Evolutionary conservation across 179 eudicot species (phyloP).

Genomic region (Silene noctiflora): DNA sequence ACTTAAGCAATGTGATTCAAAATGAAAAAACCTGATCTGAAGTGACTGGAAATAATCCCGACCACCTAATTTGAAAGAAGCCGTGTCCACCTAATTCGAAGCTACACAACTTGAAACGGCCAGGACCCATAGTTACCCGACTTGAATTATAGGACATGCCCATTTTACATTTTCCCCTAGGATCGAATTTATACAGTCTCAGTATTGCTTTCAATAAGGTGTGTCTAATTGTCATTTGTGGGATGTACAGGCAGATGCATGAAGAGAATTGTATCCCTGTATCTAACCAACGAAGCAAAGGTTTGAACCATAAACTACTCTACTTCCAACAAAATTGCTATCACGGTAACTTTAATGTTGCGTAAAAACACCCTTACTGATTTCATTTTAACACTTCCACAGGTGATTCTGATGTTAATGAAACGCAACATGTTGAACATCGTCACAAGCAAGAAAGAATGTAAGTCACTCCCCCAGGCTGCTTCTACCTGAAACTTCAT

Average conservation of each 20-base stretch:
- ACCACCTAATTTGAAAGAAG: too few species aligned
- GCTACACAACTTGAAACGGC: too few species aligned
- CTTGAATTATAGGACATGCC: too few species aligned
- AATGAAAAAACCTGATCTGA: too few species aligned
- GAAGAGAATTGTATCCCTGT: conserved; percentile 57
- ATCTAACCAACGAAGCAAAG: conserved; percentile 62
- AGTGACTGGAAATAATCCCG: too few species aligned
- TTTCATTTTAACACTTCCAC: conserved; percentile 13
- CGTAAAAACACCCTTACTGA: background rate
- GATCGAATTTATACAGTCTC: too few species aligned
- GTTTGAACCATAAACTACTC: conserved; percentile 28
- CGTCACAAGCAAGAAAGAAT: conserved; percentile 63
- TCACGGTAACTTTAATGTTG: background rate
- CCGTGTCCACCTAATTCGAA: too few species aligned
- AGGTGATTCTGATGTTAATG: conserved; percentile 70
- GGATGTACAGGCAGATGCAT: conserved; percentile 56
- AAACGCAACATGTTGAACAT: conserved; percentile 58
- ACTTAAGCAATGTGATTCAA: too few species aligned
- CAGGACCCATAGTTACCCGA: too few species aligned
- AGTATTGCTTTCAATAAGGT: too few species aligned
- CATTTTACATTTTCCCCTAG: too few species aligned
- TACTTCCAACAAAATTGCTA: background rate
- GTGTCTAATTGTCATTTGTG: background rate
- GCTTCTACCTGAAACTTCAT: background rate
- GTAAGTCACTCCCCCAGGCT: conserved; percentile 33